Evolutionary conservation across 1,139 yeast genomes (phyloP).

Genomic region (Diutina ranongensis): DNA sequence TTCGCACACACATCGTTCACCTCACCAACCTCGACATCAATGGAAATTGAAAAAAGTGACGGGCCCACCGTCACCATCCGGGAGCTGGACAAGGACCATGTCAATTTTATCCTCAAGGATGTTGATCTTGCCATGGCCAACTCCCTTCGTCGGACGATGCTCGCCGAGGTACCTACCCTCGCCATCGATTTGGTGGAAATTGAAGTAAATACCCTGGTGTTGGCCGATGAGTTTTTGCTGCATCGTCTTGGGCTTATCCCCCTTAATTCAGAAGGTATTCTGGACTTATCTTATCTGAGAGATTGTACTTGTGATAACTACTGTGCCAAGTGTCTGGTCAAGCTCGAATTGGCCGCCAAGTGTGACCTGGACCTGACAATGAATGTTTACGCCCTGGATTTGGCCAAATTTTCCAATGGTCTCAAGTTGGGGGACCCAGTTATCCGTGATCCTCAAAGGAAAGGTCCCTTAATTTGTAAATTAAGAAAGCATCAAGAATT

Average conservation of each 20-base stretch:
- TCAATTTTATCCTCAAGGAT: constrained; percentile 78
- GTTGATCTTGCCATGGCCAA: constrained; percentile 90
- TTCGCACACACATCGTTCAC: background rate
- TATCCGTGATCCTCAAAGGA: constrained; percentile 60
- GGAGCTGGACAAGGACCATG: constrained; percentile 73
- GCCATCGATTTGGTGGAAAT: constrained; percentile 96
- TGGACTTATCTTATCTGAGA: constrained; percentile 66
- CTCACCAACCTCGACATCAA: constrained; percentile 8
- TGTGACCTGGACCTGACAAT: constrained; percentile 83
- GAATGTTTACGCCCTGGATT: constrained; percentile 83
- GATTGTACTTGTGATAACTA: constrained; percentile 98
- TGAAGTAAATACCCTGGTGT: constrained; percentile 82
- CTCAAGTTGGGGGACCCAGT: constrained; percentile 69
- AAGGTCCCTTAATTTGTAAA: constrained; percentile 85
- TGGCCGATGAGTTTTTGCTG: constrained; percentile 92
- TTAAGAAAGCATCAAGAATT: constrained; percentile 89
- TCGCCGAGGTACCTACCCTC: constrained; percentile 91
- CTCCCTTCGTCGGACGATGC: constrained; percentile 81
- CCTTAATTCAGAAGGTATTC: constrained; percentile 73
- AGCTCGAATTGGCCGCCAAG: constrained; percentile 71
- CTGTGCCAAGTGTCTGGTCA: constrained; percentile 90
- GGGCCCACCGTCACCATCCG: constrained; percentile 83
- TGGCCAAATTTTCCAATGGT: constrained; percentile 42
- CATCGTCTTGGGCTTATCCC: constrained; percentile 92
- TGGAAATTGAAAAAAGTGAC: constrained; percentile 27